phyloP scores from a whole-genome alignment of 2,329 filamentous ascomycete species.

The Aspergillus phoenicis region DNA sequence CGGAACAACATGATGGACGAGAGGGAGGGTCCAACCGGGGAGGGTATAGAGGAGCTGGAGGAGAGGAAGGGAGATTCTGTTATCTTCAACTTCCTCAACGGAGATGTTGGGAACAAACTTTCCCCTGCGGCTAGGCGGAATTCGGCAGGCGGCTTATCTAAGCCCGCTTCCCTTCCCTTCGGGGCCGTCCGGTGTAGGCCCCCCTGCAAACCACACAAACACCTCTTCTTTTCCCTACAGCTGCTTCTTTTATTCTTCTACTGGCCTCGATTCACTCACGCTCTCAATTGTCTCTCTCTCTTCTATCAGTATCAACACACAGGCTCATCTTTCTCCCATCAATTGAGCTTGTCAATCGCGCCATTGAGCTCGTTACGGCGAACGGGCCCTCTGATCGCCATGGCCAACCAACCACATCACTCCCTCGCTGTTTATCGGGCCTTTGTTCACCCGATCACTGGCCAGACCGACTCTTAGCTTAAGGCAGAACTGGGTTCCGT shows the following conservation, averaged over 20 bases:
- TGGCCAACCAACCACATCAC: not conserved
- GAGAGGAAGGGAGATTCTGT: conserved; percentile 28
- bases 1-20: conserved; percentile 68
- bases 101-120: conserved; percentile 41
- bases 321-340: not conserved
- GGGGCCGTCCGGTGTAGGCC: conserved; percentile 33
- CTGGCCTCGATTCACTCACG: not conserved
- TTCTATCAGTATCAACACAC: not conserved
- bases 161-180: conserved; percentile 22
- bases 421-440: not conserved
- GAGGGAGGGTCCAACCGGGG: conserved; percentile 33
- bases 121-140: conserved; percentile 34
- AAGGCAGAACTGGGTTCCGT: not conserved
- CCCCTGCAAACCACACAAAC: conserved; percentile 35
- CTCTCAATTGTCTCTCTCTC: not conserved
- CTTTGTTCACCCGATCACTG: not conserved
- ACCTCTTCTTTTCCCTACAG: not conserved
- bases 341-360: not conserved
- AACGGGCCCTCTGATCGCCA: not conserved
- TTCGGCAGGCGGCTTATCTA: conserved; percentile 25
- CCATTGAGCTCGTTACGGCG: not conserved
- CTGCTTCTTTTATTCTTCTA: not conserved
- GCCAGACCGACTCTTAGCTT: not conserved
- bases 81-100: conserved; percentile 31
- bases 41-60: conserved; percentile 22